A percentile compares a stretch with the other conserved stretches of the same genome.
Conservation (phyloP, 495 filamentous ascomycete species). For the Xylaria sp. region DNA sequence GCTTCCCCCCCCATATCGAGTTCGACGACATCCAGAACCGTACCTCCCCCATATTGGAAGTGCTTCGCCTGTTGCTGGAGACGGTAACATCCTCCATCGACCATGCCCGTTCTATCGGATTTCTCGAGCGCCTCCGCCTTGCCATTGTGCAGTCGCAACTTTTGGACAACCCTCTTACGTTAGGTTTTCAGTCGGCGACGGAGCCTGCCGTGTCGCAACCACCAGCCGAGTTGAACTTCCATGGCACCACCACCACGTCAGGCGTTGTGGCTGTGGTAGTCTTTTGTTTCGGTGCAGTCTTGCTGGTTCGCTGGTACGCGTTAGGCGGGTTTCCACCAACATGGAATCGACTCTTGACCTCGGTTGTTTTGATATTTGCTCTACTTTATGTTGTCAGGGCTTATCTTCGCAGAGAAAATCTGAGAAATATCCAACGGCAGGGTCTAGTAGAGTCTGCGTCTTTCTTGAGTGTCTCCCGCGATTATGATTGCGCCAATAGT, state of each 20-base stretch:
- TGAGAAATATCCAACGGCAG: conserved; percentile 81
- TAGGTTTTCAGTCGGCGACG: conserved; percentile 34
- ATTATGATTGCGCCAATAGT: conserved; percentile 80
- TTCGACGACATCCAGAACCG: conserved; percentile 34
- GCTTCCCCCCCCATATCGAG: conserved; percentile 31
- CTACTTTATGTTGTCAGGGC: conserved; percentile 67
- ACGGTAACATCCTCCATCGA: conserved; percentile 79
- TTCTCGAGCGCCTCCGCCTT: conserved; percentile 95
- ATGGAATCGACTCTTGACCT: conserved; percentile 63
- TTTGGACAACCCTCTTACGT: conserved; percentile 52
- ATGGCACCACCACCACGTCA: conserved; percentile 42
- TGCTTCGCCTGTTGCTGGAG: conserved; percentile 46
- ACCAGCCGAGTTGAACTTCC: conserved; percentile 33
- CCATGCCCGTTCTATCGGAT: conserved; percentile 80
- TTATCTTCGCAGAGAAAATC: conserved; percentile 81
- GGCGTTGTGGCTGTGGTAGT: conserved; percentile 57
- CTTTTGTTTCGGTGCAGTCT: conserved; percentile 74
- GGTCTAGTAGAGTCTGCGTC: conserved; percentile 74
- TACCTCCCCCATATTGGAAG: conserved; percentile 35
- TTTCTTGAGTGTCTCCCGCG: conserved; percentile 78
- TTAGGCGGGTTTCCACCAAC: conserved; percentile 55
- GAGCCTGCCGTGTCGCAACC: conserved; percentile 35
- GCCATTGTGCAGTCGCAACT: conserved; percentile 94
- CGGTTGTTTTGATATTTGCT: conserved; percentile 62
- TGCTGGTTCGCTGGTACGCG: conserved; percentile 73